Base-by-base conservation (phyloP, 1,284 basidiomycete species). In the Athelia psychrophila region DNA sequence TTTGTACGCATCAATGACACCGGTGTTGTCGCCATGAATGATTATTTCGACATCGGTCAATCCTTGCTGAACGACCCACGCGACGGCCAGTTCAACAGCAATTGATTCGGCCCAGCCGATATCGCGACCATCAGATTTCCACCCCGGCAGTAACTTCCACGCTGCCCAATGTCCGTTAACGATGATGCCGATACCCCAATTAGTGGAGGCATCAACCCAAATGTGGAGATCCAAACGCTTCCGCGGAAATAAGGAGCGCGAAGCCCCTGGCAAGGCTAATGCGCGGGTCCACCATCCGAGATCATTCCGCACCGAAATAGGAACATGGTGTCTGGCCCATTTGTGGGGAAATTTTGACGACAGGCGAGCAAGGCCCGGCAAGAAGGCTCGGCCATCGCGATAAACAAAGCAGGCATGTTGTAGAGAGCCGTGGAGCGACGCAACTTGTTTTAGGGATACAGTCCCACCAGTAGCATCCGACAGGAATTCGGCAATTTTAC, bases 21-120 rank as follows among this genome's bases (percentile, higher is more conserved):
- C 74, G 38, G 64, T 54, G 56, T 77, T 77, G 58, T 77, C 72
- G 1, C 68, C 68, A 13, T 66, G 58, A 4, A 76, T 54, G 0
- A 65, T 44, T 2, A 75, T 16, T n/a, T 58, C 45, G 2, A 24
- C 9, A 49, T 67, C 46, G 0, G 27, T 27, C 13, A 60, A 3
- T 12, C 59, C 60, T 2, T 8, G 2, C 2, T 32, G 47, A 9
- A 60, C 61, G 5, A 70, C 32, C 9, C 58, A 48, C 30, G 51
- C 51, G 2, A 66, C 51, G 3, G 58, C 50, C 0, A 73, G 52
- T 50, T 72, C 64, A 9, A 72, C 44, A 0, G 69, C 67, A 1
- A 72, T 47, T 4, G 56, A 61, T 53, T 72, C 68, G 0, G 68
- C 62, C 71, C 71, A 76, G 9, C 67, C 65, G 9, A 73, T 74